phyloP scores from a whole-genome alignment of 306 rosid genomes.

The Gynostemma pentaphyllum region DNA sequence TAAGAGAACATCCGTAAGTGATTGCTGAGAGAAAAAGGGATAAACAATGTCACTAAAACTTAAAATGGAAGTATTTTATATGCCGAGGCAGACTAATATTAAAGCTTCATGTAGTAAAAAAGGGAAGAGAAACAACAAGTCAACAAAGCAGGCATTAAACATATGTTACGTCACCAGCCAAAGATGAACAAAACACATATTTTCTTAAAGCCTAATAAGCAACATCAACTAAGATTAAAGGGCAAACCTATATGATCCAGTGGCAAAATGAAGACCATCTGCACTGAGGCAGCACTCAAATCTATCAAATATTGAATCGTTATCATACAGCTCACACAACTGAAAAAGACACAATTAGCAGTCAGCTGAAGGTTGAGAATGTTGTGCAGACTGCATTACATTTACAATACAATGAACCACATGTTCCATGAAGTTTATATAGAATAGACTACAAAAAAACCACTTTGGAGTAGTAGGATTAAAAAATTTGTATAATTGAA shows the following conservation, averaged over 20 bases:
- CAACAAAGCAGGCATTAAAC: not conserved
- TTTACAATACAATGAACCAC: not conserved
- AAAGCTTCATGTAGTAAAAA: not conserved
- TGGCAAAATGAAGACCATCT: constrained; percentile 52
- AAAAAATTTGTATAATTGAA: not conserved
- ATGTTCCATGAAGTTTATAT: not conserved
- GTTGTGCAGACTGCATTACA: not conserved
- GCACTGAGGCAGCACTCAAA: constrained; percentile 56
- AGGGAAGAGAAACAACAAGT: not conserved
- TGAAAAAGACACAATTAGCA: constrained; percentile 19
- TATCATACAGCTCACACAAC: constrained; percentile 47
- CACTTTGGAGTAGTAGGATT: no score
- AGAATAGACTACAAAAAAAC: not conserved
- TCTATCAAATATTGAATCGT: constrained; percentile 54
- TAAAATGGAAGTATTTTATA: not conserved
- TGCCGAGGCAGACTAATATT: not conserved
- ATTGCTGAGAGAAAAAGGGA: constrained; percentile 37
- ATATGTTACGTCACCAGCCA: not conserved
- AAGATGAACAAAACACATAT: not conserved
- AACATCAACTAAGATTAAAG: constrained; percentile 3
- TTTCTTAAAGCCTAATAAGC: not conserved
- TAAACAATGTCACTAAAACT: constrained; percentile 11
- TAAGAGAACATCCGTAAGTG: constrained; percentile 35
- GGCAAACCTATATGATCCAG: constrained; percentile 57
- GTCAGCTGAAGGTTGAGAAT: not conserved